A percentile compares a stretch with the other conserved stretches of the same genome.
phyloP scores from a whole-genome alignment of 148 eudicot species.

The Cornus controversa region DNA sequence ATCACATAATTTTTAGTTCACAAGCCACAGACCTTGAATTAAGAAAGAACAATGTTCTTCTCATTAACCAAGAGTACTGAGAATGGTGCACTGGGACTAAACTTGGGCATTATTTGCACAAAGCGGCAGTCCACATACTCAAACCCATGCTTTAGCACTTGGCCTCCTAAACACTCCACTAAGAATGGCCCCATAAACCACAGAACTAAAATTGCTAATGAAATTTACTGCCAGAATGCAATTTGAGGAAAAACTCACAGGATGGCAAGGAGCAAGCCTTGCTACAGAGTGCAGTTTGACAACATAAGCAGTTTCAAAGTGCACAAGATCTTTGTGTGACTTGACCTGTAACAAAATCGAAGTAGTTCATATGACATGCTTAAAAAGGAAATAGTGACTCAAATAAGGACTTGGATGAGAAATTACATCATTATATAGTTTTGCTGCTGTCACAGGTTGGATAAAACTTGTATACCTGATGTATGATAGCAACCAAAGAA shows the following conservation, averaged over 20 bases:
- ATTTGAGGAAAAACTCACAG: constrained; percentile 47
- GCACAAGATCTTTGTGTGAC: constrained; percentile 83
- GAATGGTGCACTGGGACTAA: not conserved
- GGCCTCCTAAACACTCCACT: not conserved
- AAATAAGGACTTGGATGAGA: not conserved
- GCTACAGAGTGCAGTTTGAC: constrained; percentile 92
- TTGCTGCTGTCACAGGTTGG: constrained; percentile 86
- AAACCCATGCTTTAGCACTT: no score
- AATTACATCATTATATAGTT: constrained; percentile 81
- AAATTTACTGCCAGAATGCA: not conserved
- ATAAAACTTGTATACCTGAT: constrained; percentile 94
- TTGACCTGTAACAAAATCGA: constrained; percentile 53
- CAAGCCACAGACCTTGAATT: not conserved
- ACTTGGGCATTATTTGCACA: not conserved
- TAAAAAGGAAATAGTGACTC: not conserved
- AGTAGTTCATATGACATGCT: not conserved
- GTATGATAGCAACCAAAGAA: constrained; percentile 10
- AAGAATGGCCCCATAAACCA: not conserved
- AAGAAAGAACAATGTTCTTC: not conserved
- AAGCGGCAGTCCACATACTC: no score
- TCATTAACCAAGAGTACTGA: no score
- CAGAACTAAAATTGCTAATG: not conserved
- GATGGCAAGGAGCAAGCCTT: constrained; percentile 79
- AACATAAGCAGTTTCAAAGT: constrained; percentile 96
- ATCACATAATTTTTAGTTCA: not conserved